These are phyloP conservation scores for Strigomonas galati DNA, from an alignment of 208 protist genomes.

Conservation along the genomic window DNA sequence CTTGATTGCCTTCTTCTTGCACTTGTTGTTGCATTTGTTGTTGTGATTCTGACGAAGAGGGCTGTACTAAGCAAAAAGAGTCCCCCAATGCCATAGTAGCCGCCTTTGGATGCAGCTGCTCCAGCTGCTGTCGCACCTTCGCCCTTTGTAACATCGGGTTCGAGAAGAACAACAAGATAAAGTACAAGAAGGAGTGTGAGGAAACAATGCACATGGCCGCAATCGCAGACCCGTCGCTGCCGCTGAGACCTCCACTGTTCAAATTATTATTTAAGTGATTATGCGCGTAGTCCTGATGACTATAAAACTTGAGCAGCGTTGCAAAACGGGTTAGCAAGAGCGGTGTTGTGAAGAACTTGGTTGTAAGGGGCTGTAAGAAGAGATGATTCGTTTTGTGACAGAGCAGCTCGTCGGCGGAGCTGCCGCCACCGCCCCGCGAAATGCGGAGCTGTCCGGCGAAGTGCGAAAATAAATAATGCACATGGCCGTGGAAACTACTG, in stretches of 20 bases:
- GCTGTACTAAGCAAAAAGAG: not conserved
- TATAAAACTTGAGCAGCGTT: not conserved
- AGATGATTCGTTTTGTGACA: not conserved
- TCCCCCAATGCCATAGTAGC: not conserved
- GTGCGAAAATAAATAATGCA: constrained; percentile 1
- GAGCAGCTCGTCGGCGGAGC: not conserved
- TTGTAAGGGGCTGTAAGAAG: not conserved
- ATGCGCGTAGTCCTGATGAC: not conserved
- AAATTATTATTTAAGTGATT: constrained; percentile 1
- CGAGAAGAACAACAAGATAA: not conserved
- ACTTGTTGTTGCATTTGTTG: not conserved
- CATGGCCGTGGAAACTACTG: not conserved
- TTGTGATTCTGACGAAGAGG: not conserved
- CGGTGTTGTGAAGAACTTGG: not conserved
- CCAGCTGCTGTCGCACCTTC: not conserved
- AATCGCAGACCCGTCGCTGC: not conserved
- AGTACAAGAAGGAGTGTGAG: constrained; percentile 12
- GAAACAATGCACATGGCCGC: not conserved
- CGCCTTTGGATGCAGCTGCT: too few species aligned
- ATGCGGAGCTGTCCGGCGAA: not conserved
- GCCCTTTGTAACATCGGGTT: not conserved
- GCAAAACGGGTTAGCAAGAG: not conserved
- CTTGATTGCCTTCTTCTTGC: not conserved
- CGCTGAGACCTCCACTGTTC: not conserved
- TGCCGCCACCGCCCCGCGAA: not conserved